A percentile compares a stretch with the other conserved stretches of the same genome.
Conservation (phyloP, 805 yeast genomes). For the Lipomyces chichibuensis region DNA sequence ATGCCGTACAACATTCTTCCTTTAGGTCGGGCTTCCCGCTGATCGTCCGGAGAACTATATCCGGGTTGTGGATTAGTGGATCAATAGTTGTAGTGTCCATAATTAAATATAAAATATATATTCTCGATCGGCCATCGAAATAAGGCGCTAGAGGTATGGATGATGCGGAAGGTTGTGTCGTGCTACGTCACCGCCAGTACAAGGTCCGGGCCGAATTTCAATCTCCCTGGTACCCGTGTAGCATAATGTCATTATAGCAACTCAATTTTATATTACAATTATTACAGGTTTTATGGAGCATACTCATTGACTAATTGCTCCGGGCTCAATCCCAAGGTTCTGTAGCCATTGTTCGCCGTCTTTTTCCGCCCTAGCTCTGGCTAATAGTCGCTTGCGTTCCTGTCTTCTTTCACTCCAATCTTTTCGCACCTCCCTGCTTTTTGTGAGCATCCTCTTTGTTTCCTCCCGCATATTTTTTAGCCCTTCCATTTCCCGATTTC, state of each 20-base stretch:
- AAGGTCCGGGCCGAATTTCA: not conserved
- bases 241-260: not conserved
- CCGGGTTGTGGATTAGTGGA: not conserved
- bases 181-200: not conserved
- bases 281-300: not conserved
- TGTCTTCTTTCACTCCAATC: constrained; percentile 20
- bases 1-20: not conserved
- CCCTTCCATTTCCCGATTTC: constrained; percentile 34
- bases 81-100: not conserved
- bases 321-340: not conserved
- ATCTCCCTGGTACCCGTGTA: not conserved
- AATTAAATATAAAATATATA: not conserved
- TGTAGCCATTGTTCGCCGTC: constrained; percentile 18
- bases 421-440: constrained; percentile 12
- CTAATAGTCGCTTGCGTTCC: constrained; percentile 12
- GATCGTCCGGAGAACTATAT: not conserved
- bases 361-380: constrained; percentile 12
- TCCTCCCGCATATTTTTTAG: constrained; percentile 32
- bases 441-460: constrained; percentile 13
- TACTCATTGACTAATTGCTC: not conserved
- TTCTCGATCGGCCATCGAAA: not conserved
- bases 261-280: not conserved
- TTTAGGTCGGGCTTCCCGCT: not conserved
- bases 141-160: not conserved
- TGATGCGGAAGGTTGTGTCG: not conserved